phyloP scores from a whole-genome alignment of 129 eudicot species.

The Lactuca saligna region DNA sequence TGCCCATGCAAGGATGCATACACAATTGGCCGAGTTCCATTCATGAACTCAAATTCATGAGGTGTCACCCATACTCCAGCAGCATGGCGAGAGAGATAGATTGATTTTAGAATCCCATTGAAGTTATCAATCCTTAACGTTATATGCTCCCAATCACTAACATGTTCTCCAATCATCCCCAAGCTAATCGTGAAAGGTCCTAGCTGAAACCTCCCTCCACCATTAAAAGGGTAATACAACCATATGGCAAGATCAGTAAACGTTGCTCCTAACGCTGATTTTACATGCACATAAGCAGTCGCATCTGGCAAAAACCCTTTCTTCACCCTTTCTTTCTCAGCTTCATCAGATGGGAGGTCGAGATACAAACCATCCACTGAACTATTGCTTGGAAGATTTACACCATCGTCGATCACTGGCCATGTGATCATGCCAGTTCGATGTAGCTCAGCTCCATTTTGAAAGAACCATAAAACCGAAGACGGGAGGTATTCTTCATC shows the following conservation, averaged over 20 bases:
- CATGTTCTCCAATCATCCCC: slow-evolving; percentile 44
- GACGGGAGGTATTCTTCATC: slow-evolving; percentile 44
- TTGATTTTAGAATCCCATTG: slow-evolving; percentile 25
- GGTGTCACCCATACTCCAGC: slow-evolving; percentile 36
- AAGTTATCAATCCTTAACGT: slow-evolving; percentile 43
- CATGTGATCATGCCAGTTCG: slow-evolving; percentile 8
- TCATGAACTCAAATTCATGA: slow-evolving; percentile 19
- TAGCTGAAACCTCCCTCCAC: slow-evolving; percentile 38
- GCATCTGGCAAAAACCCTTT: slow-evolving; percentile 28
- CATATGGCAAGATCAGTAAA: slow-evolving; percentile 45
- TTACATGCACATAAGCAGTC: slow-evolving; percentile 32
- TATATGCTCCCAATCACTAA: slow-evolving; percentile 57
- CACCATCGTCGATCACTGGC: slow-evolving; percentile 19
- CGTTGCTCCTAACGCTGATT: slow-evolving; percentile 31
- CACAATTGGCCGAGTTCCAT: slow-evolving; percentile 30
- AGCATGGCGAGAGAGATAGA: slow-evolving; percentile 42
- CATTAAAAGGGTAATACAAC: slow-evolving; percentile 57
- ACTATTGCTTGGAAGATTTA: slow-evolving; percentile 35
- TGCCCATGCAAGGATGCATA: slow-evolving; percentile 48
- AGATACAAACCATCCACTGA: slow-evolving; percentile 32
- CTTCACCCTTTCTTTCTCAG: slow-evolving; percentile 22
- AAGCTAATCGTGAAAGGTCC: slow-evolving; percentile 32
- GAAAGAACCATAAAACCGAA: slow-evolving; percentile 38
- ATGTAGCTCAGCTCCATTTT: slow-evolving; percentile 35
- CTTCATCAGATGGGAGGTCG: slow-evolving; percentile 35